Conservation (phyloP, 164 flowering plant genomes). For the Taxillus chinensis region DNA sequence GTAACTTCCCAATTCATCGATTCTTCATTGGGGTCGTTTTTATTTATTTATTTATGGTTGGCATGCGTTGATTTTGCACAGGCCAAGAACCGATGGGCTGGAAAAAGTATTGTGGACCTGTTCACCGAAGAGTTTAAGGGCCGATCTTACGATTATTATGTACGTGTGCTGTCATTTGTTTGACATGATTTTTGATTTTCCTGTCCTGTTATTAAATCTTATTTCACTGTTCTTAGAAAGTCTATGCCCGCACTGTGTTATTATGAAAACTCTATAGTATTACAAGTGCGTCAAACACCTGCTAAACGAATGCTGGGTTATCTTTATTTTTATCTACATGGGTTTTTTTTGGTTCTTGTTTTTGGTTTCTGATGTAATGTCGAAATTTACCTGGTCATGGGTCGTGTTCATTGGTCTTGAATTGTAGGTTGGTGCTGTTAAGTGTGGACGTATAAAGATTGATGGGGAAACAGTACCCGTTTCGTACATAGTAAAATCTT, state of each 20-base stretch:
- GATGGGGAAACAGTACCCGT: slow-evolving; percentile 68
- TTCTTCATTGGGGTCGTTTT: slow-evolving; percentile 1
- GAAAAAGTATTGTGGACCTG: slow-evolving; percentile 83
- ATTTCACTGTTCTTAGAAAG: too few relatives aligned
- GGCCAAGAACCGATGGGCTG: slow-evolving; percentile 88
- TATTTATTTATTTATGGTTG: not conserved
- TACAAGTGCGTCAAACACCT: too few relatives aligned
- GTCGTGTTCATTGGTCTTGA: not conserved
- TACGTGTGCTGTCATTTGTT: slow-evolving; percentile 10
- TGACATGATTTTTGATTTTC: not conserved
- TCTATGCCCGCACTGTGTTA: too few relatives aligned
- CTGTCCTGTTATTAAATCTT: too few relatives aligned
- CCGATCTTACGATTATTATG: slow-evolving; percentile 75
- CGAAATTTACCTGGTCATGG: too few relatives aligned
- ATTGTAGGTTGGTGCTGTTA: slow-evolving; percentile 63
- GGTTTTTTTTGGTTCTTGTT: too few relatives aligned
- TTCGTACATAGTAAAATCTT: slow-evolving; percentile 56
- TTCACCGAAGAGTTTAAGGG: slow-evolving; percentile 89
- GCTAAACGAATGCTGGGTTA: too few relatives aligned
- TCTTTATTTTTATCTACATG: too few relatives aligned
- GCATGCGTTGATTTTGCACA: slow-evolving; percentile 10
- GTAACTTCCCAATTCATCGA: slow-evolving; percentile 22
- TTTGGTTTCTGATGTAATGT: too few relatives aligned
- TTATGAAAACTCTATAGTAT: too few relatives aligned
- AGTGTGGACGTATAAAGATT: slow-evolving; percentile 83